Conservation (phyloP, 1,284 basidiomycete species). For the Papiliotrema terrestris region DNA sequence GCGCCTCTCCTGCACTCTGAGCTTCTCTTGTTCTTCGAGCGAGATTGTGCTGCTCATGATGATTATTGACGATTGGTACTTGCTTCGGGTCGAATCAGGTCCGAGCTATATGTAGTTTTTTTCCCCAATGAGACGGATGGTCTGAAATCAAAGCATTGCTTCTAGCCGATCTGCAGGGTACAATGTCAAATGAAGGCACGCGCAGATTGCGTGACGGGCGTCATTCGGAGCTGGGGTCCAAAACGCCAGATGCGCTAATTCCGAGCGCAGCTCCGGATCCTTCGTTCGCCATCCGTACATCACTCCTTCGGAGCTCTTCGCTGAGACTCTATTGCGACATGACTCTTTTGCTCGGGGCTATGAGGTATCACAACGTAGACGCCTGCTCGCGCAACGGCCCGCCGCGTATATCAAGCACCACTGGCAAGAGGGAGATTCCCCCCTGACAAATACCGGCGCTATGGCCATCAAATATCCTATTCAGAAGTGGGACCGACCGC, state of each 20-base stretch:
- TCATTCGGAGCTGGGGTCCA: not conserved
- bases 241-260: not conserved
- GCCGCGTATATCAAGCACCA: too few relatives aligned
- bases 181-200: not conserved
- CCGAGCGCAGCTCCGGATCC: not conserved
- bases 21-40: not conserved
- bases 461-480: conserved; percentile 25
- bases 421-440: not conserved
- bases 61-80: not conserved
- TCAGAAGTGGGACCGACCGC: conserved; percentile 28
- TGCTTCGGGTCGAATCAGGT: not conserved
- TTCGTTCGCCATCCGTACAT: not conserved
- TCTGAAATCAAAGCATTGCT: too few relatives aligned
- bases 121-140: not conserved
- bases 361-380: not conserved
- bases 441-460: not conserved
- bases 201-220: not conserved
- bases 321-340: not conserved
- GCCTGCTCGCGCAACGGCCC: too few relatives aligned
- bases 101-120: not conserved
- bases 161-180: not conserved
- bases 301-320: not conserved
- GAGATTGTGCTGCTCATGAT: not conserved
- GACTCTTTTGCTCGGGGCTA: not conserved
- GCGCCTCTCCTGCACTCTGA: conserved; percentile 11